Conservation (phyloP, 306 rosid species). For the Rubus idaeus region DNA sequence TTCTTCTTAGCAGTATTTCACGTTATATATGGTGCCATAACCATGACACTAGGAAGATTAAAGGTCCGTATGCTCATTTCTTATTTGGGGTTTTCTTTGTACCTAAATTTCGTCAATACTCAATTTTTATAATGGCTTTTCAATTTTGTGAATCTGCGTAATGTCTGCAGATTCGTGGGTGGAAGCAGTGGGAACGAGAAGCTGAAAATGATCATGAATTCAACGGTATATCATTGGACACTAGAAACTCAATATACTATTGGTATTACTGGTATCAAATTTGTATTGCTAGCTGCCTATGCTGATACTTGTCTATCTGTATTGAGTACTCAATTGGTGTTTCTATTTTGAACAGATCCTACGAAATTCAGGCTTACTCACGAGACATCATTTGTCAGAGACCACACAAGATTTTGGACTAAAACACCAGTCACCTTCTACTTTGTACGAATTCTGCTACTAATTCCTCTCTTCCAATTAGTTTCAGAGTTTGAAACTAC, state of each 20-base stretch:
- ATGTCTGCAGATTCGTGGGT: conserved; percentile 57
- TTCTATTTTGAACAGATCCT: conserved; percentile 54
- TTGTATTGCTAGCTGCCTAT: neutral
- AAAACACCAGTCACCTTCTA: conserved; percentile 71
- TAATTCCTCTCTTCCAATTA: conserved; percentile 1
- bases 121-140: neutral
- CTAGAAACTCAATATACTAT: neutral
- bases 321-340: neutral
- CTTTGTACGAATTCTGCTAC: conserved; percentile 52
- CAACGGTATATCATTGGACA: conserved; percentile 47
- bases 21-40: conserved; percentile 73
- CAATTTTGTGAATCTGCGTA: neutral
- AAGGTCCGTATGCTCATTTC: conserved; percentile 44
- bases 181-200: conserved; percentile 81
- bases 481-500: neutral
- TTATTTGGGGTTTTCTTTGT: conserved; percentile 4
- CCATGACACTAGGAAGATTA: conserved; percentile 84
- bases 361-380: conserved; percentile 89
- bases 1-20: conserved; percentile 90
- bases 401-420: conserved; percentile 72
- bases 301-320: neutral
- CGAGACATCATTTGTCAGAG: conserved; percentile 84
- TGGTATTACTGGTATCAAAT: neutral
- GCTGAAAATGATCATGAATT: conserved; percentile 44
- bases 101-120: neutral